Evolutionary conservation across 2,329 filamentous ascomycete species (phyloP).

Genomic region (Fusarium sublunatum): DNA sequence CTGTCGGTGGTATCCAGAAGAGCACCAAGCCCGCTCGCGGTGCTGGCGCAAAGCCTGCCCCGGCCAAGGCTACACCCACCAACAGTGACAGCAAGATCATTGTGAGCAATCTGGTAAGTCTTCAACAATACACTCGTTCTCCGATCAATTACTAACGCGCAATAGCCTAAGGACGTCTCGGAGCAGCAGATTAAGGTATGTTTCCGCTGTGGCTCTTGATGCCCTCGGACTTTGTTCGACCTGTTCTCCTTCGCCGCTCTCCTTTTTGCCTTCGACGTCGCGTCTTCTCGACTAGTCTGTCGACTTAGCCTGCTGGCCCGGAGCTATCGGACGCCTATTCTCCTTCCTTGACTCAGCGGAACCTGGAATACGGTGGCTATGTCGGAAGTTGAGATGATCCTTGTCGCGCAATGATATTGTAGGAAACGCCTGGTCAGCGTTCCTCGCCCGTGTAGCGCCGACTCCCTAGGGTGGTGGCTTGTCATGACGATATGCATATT

Average conservation of each 20-base stretch:
- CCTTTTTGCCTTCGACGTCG: slow-evolving; percentile 50
- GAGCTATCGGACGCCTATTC: slow-evolving; percentile 46
- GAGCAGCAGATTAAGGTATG: slow-evolving; percentile 99
- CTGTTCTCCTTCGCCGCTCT: slow-evolving; percentile 56
- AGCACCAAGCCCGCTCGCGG: slow-evolving; percentile 71
- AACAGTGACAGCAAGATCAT: slow-evolving; percentile 93
- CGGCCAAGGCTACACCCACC: slow-evolving; percentile 70
- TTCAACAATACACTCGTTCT: not conserved
- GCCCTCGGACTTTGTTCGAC: slow-evolving; percentile 78
- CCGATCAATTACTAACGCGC: slow-evolving; percentile 58
- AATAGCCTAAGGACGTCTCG: slow-evolving; percentile 92
- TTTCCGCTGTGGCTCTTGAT: slow-evolving; percentile 82
- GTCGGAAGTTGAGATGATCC: slow-evolving; percentile 70
- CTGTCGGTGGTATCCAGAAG: slow-evolving; percentile 89
- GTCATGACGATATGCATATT: slow-evolving; percentile 35
- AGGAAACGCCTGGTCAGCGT: slow-evolving; percentile 66
- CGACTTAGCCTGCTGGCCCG: slow-evolving; percentile 33
- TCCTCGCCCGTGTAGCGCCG: slow-evolving; percentile 44
- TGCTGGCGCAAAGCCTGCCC: slow-evolving; percentile 68
- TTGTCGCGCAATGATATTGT: slow-evolving; percentile 60
- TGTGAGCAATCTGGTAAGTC: slow-evolving; percentile 95
- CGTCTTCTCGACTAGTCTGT: slow-evolving; percentile 37
- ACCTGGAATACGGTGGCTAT: slow-evolving; percentile 48
- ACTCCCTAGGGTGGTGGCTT: slow-evolving; percentile 42
- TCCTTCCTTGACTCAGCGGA: slow-evolving; percentile 48